Evolutionary conservation across 1,284 basidiomycete genomes (phyloP).

Genomic region (Melampsora larici-populina): DNA sequence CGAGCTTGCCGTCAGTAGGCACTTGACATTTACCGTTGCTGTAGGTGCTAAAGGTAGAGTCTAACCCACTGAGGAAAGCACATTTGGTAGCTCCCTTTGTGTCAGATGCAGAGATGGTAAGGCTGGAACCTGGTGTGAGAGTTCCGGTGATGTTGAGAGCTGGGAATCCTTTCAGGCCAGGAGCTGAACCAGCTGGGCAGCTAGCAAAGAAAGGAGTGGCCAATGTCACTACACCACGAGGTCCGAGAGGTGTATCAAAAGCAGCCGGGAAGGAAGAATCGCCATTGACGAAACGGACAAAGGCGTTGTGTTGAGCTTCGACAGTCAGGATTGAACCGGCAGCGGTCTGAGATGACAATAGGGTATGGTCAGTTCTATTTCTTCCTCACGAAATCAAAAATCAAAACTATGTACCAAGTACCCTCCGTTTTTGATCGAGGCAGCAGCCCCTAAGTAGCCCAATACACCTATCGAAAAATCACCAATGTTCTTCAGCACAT

Average conservation of each 20-base stretch:
- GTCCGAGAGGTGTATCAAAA: slow-evolving; percentile 30
- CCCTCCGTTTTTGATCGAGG: slow-evolving; percentile 41
- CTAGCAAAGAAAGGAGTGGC: slow-evolving; percentile 33
- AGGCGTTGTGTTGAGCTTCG: slow-evolving; percentile 49
- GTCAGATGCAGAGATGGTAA: slow-evolving; percentile 20
- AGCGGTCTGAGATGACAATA: slow-evolving; percentile 50
- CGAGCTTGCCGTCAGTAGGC: slow-evolving; percentile 24
- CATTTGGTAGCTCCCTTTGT: slow-evolving; percentile 23
- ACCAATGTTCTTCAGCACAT: no score
- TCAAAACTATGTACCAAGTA: background rate
- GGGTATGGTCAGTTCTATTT: no score
- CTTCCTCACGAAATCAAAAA: background rate
- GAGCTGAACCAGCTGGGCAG: slow-evolving; percentile 36
- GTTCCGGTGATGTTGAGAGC: slow-evolving; percentile 32
- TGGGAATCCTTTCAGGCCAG: slow-evolving; percentile 27
- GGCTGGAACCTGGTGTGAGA: slow-evolving; percentile 8
- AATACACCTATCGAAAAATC: slow-evolving; percentile 36
- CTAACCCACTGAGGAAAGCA: slow-evolving; percentile 34
- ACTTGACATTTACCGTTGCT: slow-evolving; percentile 30
- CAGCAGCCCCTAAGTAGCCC: slow-evolving; percentile 51
- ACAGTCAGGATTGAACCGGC: slow-evolving; percentile 55
- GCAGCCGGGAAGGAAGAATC: slow-evolving; percentile 35
- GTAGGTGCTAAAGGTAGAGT: slow-evolving; percentile 29
- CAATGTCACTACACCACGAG: slow-evolving; percentile 27
- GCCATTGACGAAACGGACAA: slow-evolving; percentile 32